These are phyloP conservation scores for Rhodotorula sphaerocarpa DNA, from an alignment of 768 basidiomycete species.

Conservation along the genomic window DNA sequence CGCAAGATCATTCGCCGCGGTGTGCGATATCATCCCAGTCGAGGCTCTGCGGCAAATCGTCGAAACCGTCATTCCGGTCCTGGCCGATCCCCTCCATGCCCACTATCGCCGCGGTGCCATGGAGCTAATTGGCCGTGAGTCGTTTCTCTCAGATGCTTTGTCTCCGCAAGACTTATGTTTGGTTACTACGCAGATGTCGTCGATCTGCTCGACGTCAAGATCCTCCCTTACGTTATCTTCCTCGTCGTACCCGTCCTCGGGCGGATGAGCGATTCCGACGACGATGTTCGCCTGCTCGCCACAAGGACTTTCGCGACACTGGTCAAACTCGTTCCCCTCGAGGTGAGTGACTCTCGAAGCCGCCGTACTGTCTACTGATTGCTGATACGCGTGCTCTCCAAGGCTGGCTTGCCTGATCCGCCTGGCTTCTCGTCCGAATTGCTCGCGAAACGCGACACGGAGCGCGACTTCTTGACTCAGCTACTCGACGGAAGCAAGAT, in stretches of 20 bases:
- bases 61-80: constrained; percentile 66
- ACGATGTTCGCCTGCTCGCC: constrained; percentile 80
- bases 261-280: constrained; percentile 90
- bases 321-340: constrained; percentile 96
- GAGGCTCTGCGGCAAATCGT: constrained; percentile 87
- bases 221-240: constrained; percentile 92
- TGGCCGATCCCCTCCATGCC: constrained; percentile 67
- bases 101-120: constrained; percentile 78
- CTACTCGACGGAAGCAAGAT: constrained; percentile 92
- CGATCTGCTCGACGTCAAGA: constrained; percentile 81
- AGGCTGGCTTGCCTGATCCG: constrained; percentile 96
- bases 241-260: constrained; percentile 92
- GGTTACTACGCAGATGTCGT: constrained; percentile 61
- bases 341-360: constrained; percentile 51
- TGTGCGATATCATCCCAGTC: constrained; percentile 75
- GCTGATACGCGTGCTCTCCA: not conserved
- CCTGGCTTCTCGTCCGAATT: constrained; percentile 82
- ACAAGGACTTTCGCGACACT: constrained; percentile 96
- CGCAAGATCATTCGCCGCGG: constrained; percentile 73
- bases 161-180: no score
- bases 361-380: not conserved
- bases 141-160: no score
- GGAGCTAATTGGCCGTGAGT: constrained; percentile 84
- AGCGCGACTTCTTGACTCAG: constrained; percentile 85
- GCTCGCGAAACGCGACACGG: constrained; percentile 71